These are phyloP conservation scores for Nemania serpens DNA, from an alignment of 2,329 filamentous ascomycete species.

Conservation along the genomic window DNA sequence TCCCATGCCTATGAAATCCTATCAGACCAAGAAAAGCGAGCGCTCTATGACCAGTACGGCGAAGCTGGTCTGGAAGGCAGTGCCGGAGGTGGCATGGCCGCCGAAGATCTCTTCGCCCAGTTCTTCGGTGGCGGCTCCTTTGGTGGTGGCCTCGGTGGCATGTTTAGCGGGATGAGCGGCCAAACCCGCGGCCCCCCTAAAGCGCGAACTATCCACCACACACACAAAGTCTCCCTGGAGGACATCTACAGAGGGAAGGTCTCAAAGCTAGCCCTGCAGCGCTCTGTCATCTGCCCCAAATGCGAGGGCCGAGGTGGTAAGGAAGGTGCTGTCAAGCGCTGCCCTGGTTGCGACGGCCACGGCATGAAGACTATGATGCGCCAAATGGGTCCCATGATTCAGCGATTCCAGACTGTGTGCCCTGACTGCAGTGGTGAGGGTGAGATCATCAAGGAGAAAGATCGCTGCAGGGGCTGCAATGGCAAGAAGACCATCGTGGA, in stretches of 20 bases:
- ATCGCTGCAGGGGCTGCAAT: slow-evolving; percentile 93
- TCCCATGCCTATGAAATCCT: slow-evolving; percentile 96
- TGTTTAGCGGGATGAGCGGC: slow-evolving; percentile 78
- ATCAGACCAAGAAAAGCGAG: slow-evolving; percentile 88
- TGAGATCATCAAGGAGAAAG: slow-evolving; percentile 94
- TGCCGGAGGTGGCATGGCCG: slow-evolving; percentile 84
- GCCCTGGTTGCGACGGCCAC: slow-evolving; percentile 84
- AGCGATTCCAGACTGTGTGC: slow-evolving; percentile 99
- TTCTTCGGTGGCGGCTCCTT: slow-evolving; percentile 84
- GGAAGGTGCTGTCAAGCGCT: slow-evolving; percentile 95
- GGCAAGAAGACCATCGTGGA: slow-evolving; percentile 99
- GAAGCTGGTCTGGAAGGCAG: slow-evolving; percentile 95
- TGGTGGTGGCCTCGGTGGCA: slow-evolving; percentile 75
- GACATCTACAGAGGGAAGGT: slow-evolving; percentile 98
- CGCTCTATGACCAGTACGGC: slow-evolving; percentile 95
- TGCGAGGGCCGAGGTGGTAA: slow-evolving; percentile 95
- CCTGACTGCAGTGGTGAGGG: slow-evolving; percentile 97
- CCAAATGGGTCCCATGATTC: slow-evolving; percentile 99
- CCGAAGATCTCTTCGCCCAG: slow-evolving; percentile 94
- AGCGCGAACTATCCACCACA: slow-evolving; percentile 95
- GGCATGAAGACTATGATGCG: slow-evolving; percentile 99
- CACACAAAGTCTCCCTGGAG: slow-evolving; percentile 96
- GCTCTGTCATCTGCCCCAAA: slow-evolving; percentile 94
- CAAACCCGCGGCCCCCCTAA: slow-evolving; percentile 80
- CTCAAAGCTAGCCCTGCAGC: slow-evolving; percentile 95